A percentile compares a stretch with the other conserved stretches of the same genome.
Conservation (phyloP, 768 basidiomycete species). For the Tricholoma matsutake region DNA sequence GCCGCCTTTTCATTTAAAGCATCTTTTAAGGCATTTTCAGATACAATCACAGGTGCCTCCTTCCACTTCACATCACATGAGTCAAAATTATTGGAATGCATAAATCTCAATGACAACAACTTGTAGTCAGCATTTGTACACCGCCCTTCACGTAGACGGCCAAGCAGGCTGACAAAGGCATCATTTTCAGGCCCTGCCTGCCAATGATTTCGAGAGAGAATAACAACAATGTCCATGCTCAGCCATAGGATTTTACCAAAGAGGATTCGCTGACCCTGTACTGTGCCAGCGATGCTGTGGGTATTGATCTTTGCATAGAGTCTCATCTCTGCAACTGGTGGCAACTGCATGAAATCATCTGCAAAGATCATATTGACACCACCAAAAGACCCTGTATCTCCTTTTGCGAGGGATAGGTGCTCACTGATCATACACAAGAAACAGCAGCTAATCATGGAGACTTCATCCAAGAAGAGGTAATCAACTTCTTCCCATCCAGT, state of each 20-base stretch:
- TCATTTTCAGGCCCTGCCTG: not conserved
- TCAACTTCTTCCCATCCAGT: conserved; percentile 20
- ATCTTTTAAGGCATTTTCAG: conserved; percentile 7
- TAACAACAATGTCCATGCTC: not conserved
- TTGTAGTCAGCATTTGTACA: not conserved
- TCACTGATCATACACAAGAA: not conserved
- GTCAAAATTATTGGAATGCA: too few relatives aligned
- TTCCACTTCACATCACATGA: not conserved
- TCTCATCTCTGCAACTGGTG: not conserved
- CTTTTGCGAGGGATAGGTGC: not conserved
- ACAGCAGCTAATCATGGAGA: not conserved
- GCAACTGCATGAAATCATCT: not conserved
- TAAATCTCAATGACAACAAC: too few relatives aligned
- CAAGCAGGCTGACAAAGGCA: not conserved
- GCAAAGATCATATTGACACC: not conserved
- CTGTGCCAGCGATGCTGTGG: too few relatives aligned
- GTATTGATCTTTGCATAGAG: not conserved
- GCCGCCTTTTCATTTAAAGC: conserved; percentile 9
- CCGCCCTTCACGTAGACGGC: not conserved
- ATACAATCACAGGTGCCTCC: conserved; percentile 2
- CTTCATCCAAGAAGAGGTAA: not conserved
- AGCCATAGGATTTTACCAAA: not conserved
- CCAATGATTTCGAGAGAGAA: not conserved
- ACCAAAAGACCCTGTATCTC: not conserved
- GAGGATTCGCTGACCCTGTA: not conserved